phyloP scores from a whole-genome alignment of 2,329 filamentous ascomycete species.

The Colletotrichum sp. region DNA sequence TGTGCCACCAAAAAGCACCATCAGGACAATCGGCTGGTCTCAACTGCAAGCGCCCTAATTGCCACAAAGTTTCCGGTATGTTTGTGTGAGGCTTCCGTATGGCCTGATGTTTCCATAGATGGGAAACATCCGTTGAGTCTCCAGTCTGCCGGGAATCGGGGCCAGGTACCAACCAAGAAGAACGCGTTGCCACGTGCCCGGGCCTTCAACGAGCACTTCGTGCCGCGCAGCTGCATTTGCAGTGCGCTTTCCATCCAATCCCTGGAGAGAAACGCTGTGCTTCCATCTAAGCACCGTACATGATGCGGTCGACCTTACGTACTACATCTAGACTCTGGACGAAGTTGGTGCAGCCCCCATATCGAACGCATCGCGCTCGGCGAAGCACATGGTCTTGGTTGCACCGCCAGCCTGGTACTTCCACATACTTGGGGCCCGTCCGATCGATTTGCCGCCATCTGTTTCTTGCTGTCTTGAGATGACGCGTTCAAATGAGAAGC shows the following conservation, averaged over 20 bases:
- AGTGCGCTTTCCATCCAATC: background rate
- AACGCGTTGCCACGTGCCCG: constrained; percentile 9
- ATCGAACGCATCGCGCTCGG: background rate
- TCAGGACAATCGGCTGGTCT: background rate
- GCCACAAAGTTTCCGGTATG: background rate
- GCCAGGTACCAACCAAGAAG: background rate
- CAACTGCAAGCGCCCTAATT: background rate
- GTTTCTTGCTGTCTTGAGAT: background rate
- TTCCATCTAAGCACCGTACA: background rate
- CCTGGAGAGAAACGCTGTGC: background rate
- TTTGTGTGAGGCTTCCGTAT: background rate
- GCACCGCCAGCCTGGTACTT: constrained; percentile 1
- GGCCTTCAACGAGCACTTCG: background rate
- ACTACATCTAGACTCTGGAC: background rate
- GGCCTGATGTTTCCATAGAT: constrained; percentile 8
- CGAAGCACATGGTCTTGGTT: constrained; percentile 3
- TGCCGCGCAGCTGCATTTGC: background rate
- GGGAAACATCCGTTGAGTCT: background rate
- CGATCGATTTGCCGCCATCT: background rate
- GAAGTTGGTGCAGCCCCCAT: background rate
- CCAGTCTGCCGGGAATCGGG: constrained; percentile 4
- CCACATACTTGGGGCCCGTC: background rate
- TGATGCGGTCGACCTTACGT: background rate
- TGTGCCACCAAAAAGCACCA: background rate
- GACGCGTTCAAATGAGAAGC: background rate